Evolutionary conservation across 768 basidiomycete species (phyloP).

Genomic region (Rhodosporidiobolus sp.): DNA sequence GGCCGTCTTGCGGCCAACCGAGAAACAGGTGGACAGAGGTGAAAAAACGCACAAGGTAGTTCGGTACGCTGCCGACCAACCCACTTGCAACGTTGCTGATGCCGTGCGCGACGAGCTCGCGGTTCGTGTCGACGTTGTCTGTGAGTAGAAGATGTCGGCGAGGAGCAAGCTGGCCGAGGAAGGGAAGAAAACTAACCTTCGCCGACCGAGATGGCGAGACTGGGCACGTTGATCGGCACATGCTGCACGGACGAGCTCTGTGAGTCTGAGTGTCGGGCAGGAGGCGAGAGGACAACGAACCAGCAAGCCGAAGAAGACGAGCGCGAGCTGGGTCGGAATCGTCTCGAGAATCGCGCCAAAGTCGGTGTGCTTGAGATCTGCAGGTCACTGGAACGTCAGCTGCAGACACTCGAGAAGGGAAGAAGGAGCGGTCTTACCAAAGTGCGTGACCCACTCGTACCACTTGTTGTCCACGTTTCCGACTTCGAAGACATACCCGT

Average conservation of each 20-base stretch:
- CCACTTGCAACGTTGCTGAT: constrained; percentile 66
- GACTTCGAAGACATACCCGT: constrained; percentile 86
- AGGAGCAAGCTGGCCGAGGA: too few relatives aligned
- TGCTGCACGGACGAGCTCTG: constrained; percentile 62
- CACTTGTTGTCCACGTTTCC: constrained; percentile 56
- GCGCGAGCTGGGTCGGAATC: constrained; percentile 87
- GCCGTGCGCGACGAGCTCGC: constrained; percentile 88
- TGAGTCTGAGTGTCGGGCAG: neutral
- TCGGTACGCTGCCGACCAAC: neutral
- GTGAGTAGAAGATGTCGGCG: too few relatives aligned
- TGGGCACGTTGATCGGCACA: constrained; percentile 87
- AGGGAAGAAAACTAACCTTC: constrained; percentile 46
- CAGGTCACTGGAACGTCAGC: neutral
- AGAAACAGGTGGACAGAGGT: constrained; percentile 33
- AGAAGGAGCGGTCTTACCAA: constrained; percentile 61
- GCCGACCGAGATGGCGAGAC: constrained; percentile 80
- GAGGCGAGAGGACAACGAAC: neutral
- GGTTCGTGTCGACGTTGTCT: constrained; percentile 81
- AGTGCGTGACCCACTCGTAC: constrained; percentile 82
- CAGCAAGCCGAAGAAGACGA: constrained; percentile 55
- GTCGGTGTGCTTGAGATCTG: constrained; percentile 63
- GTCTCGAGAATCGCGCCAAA: constrained; percentile 73
- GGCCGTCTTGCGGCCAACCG: neutral
- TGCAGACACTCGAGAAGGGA: neutral
- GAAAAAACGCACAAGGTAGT: constrained; percentile 8